Conservation (phyloP, 176 grass and related monocot genomes). For the Chrysopogon serrulatus region DNA sequence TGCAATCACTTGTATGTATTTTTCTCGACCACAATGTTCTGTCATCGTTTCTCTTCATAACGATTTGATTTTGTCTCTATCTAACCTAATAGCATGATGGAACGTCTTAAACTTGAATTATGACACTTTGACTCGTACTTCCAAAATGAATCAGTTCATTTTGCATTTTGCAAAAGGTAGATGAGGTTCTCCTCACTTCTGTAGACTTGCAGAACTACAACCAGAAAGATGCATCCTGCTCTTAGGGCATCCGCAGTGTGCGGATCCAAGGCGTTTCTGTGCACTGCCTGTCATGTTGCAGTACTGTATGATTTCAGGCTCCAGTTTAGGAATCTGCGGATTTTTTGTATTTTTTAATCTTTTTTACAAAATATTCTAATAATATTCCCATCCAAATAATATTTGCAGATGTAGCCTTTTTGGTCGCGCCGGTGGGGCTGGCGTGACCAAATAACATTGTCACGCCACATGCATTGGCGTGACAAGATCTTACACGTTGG, state of each 20-base stretch:
- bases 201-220: neutral
- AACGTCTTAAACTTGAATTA: neutral
- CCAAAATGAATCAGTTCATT: neutral
- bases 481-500: too few species aligned
- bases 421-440: too few species aligned
- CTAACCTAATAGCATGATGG: neutral
- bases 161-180: neutral
- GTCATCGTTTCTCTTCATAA: neutral
- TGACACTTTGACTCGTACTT: neutral
- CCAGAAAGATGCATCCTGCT: neutral
- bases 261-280: too few species aligned
- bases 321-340: neutral
- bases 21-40: neutral
- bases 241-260: too few species aligned
- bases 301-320: neutral
- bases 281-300: neutral
- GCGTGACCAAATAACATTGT: too few species aligned
- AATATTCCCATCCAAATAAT: too few species aligned
- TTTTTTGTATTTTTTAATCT: too few species aligned
- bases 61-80: neutral
- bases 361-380: too few species aligned
- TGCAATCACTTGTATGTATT: slow-evolving; percentile 53
- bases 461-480: too few species aligned
- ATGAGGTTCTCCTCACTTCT: neutral
- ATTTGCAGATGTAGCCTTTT: too few species aligned